Conservation (phyloP, 2,329 filamentous ascomycete species). For the Colletotrichum sp. region DNA sequence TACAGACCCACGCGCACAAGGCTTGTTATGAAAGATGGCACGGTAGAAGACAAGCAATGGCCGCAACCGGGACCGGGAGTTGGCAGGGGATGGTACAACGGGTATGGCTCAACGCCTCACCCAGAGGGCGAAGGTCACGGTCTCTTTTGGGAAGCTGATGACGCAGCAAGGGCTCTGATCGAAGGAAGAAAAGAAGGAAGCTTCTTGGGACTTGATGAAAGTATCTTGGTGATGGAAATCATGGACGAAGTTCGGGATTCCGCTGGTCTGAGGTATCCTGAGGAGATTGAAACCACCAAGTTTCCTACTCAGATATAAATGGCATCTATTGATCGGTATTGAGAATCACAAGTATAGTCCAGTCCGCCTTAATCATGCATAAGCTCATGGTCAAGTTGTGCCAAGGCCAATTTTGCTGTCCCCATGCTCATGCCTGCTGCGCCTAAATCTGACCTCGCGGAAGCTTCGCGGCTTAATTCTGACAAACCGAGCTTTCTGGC, state of each 20-base stretch:
- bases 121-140: conserved; percentile 65
- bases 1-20: conserved; percentile 71
- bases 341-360: not conserved
- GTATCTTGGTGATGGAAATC: conserved; percentile 80
- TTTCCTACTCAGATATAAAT: not conserved
- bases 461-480: not conserved
- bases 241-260: conserved; percentile 46
- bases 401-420: not conserved
- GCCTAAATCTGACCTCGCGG: not conserved
- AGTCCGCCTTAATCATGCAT: not conserved
- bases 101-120: not conserved
- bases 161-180: conserved; percentile 74
- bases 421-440: not conserved
- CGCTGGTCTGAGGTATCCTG: not conserved
- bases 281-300: not conserved
- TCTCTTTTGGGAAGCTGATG: conserved; percentile 90
- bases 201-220: conserved; percentile 74
- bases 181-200: conserved; percentile 80
- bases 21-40: conserved; percentile 59
- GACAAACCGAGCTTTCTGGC: not conserved
- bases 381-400: not conserved
- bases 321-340: not conserved
- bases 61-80: conserved; percentile 30
- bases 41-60: conserved; percentile 52
- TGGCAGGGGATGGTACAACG: not conserved